Base-by-base conservation (phyloP, 768 basidiomycete genomes). In the Tylopilus sp. region DNA sequence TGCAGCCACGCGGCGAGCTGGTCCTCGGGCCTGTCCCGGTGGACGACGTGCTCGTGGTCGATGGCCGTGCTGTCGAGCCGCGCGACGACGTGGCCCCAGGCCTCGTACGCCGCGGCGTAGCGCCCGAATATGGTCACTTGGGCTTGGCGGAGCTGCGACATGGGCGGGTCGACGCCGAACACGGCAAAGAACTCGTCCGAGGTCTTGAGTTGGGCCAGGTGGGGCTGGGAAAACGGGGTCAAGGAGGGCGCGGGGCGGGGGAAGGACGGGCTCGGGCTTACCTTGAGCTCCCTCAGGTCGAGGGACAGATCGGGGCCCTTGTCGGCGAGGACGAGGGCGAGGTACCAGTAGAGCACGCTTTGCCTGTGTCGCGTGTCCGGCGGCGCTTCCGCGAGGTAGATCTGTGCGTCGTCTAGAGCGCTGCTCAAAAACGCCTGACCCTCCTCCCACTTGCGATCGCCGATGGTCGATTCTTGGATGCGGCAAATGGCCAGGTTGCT, bases 321-420 rank as follows among this genome's bases (percentile, higher is more conserved):
- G 48, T 83, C 72, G 6, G 79, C 71, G 28, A 87, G 66, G 7
- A 73, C 76, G 34, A 86, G 71, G 17, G 82, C 62, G 17, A 84
- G 76, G 63, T 76, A 78, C 83, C 84, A 84, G 60, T 82, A 81
- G 13, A 80, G 61, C 5, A 85, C 77, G 33, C 75, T 78, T 68
- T 79, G 78, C 76, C 83, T 80, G 58, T 84, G 74, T 14, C 81
- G 71, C 44, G 79, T 78, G 59, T 86, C 85, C 1, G 84, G 85
- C 0, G 85, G 83, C 0, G 84, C 82, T 41, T 79, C 67, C 0
- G 70, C 67, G 3, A 84, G 71, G 62, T 79, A 87, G 2, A 68
- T 67, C 57, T 80, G 81, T 14, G 84, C 74, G 57, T 86, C 84
- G 28, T 85, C 82, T 55, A 78, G 63, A 0, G 86, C 83, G 42